Percentiles rank a stretch among this genome's conserved stretches.
Conservation (phyloP, 768 basidiomycete genomes). For the Auriscalpium vulgare region DNA sequence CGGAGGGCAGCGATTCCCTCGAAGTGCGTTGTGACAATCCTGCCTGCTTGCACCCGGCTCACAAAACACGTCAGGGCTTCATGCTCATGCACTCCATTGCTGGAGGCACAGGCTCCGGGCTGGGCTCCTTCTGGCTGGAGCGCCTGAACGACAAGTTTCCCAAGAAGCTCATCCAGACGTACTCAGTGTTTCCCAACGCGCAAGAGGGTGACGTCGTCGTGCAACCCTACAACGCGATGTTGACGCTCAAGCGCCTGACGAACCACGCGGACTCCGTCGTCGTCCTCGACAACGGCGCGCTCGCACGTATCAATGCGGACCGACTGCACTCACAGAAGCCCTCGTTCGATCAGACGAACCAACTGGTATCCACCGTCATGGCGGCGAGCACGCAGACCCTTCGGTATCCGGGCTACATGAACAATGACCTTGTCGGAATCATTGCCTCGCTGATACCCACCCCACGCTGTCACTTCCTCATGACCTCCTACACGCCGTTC, state of each 20-base stretch:
- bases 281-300: constrained; percentile 92
- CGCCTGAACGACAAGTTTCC: constrained; percentile 96
- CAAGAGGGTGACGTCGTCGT: constrained; percentile 96
- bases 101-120: constrained; percentile 95
- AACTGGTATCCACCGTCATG: constrained; percentile 93
- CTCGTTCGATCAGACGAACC: constrained; percentile 88
- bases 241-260: constrained; percentile 87
- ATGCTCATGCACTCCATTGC: constrained; percentile 99
- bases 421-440: constrained; percentile 96
- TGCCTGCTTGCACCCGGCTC: neutral
- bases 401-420: constrained; percentile 98
- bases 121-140: constrained; percentile 97
- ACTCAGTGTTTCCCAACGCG: constrained; percentile 95
- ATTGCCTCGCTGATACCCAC: constrained; percentile 96
- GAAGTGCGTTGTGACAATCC: constrained; percentile 49
- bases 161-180: constrained; percentile 98
- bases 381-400: constrained; percentile 95
- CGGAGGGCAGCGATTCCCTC: constrained; percentile 93
- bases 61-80: constrained; percentile 64
- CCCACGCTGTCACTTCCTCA: constrained; percentile 94
- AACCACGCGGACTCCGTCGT: constrained; percentile 98
- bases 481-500: constrained; percentile 98
- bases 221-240: constrained; percentile 93
- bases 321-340: constrained; percentile 82
- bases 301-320: constrained; percentile 89